Base-by-base conservation (phyloP, 805 yeast species). In the Cyberlindnera euphorbiae region DNA sequence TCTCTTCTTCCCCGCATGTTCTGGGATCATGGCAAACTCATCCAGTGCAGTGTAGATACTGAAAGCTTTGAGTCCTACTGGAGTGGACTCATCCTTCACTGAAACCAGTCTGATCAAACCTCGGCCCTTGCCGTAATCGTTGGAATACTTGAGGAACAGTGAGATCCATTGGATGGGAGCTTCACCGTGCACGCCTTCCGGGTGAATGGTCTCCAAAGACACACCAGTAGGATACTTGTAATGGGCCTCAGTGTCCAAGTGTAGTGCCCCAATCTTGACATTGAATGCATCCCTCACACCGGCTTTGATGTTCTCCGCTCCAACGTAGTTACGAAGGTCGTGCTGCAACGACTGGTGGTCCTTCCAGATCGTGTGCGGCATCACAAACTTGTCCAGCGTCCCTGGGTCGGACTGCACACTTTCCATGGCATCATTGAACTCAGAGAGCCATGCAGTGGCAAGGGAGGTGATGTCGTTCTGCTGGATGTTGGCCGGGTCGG, bases 81-180 rank as follows among this genome's bases (percentile, higher is more conserved):
- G 56, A 22, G 55, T 50, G 11, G 35, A 28, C 13, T 52, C 53
- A 22, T 48, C 53, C 19, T 59, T 47, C 25, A 59, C 59, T 4
- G 60, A 47, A 14, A 59, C 49, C 29, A 65, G 44, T 38, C 60
- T 56, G 29, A 61, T 46, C 12, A 55, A 33, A 11, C 60, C 69
- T 22, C 50, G 49, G 19, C 68, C 68, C 13, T 28, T 26, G 17
- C 68, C 71, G 41, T 52, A 57, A 6, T 49, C 47, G 21, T 53
- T 58, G 17, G 49, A 40, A 39, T 61, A 62, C 28, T 53, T 54
- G 35, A 60, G 29, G 38, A 57, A 56, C 16, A 60, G 35, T 27
- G 57, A 55, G 19, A 66, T 43, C 67, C 66, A 65, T 40, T 65
- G 60, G 29, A 64, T 46, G 27, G 66, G 64, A 8, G 45, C 28